A percentile compares a stretch with the other conserved stretches of the same genome.
Conservation (phyloP, 2,329 filamentous ascomycete genomes). For the Colletotrichum godetiae region DNA sequence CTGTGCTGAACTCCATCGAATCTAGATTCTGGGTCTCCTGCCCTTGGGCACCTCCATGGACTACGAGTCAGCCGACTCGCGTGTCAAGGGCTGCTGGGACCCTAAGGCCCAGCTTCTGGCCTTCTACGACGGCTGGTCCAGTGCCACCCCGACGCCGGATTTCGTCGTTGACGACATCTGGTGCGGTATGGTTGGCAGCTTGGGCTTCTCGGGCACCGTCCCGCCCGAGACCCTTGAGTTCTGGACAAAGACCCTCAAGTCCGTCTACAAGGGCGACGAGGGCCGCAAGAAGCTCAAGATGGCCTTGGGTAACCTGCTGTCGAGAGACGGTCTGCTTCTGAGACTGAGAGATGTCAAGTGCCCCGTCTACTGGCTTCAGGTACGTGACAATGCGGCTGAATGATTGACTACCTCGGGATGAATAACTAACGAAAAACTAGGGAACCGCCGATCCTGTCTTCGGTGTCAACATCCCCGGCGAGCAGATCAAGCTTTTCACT, state of each 20-base stretch:
- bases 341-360: slow-evolving; percentile 59
- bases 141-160: slow-evolving; percentile 51
- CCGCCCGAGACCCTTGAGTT: slow-evolving; percentile 51
- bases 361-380: slow-evolving; percentile 65
- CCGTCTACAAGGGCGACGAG: slow-evolving; percentile 60
- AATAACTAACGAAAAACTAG: slow-evolving; percentile 37
- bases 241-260: slow-evolving; percentile 58
- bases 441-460: slow-evolving; percentile 59
- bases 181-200: slow-evolving; percentile 55
- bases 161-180: slow-evolving; percentile 60
- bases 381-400: slow-evolving; percentile 40
- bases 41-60: slow-evolving; percentile 65
- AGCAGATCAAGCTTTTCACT: slow-evolving; percentile 64
- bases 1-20: background rate
- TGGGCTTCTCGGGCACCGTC: slow-evolving; percentile 58
- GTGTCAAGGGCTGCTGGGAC: slow-evolving; percentile 62
- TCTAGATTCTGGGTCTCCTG: slow-evolving; percentile 59
- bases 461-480: slow-evolving; percentile 50
- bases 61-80: slow-evolving; percentile 59
- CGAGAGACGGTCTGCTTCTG: slow-evolving; percentile 59
- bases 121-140: slow-evolving; percentile 57
- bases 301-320: slow-evolving; percentile 56
- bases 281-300: slow-evolving; percentile 60
- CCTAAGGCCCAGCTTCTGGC: slow-evolving; percentile 52
- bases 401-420: no score